A percentile compares a stretch with the other conserved stretches of the same genome.
Evolutionary conservation across 495 filamentous ascomycete genomes (phyloP).

Genomic region (Aspergillus nanangensis): DNA sequence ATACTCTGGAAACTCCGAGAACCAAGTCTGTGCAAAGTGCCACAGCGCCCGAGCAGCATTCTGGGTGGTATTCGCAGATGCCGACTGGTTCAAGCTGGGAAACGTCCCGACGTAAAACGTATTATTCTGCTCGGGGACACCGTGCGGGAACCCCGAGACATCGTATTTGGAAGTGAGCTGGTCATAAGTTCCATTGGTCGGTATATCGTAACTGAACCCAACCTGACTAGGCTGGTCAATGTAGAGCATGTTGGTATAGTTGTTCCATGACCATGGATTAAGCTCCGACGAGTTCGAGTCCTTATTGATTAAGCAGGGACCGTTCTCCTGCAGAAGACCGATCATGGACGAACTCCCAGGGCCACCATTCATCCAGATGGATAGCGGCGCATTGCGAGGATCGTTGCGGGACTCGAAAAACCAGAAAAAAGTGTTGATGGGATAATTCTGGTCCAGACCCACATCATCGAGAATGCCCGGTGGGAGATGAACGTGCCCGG

Average conservation of each 20-base stretch:
- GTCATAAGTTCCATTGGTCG: slow-evolving; percentile 32
- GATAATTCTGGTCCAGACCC: slow-evolving; percentile 49
- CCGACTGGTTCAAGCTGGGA: slow-evolving; percentile 38
- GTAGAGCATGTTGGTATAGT: slow-evolving; percentile 60
- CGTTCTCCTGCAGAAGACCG: slow-evolving; percentile 60
- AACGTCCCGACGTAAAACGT: slow-evolving; percentile 61
- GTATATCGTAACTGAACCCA: slow-evolving; percentile 55
- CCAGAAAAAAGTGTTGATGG: slow-evolving; percentile 78
- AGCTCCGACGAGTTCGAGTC: slow-evolving; percentile 45
- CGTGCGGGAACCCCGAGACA: slow-evolving; percentile 29
- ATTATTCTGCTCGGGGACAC: slow-evolving; percentile 50
- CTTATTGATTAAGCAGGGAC: slow-evolving; percentile 53
- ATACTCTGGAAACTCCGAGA: slow-evolving; percentile 51
- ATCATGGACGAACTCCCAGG: slow-evolving; percentile 58
- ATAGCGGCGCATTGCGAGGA: slow-evolving; percentile 39
- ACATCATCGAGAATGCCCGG: slow-evolving; percentile 40
- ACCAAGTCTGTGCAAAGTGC: slow-evolving; percentile 57
- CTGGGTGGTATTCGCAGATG: slow-evolving; percentile 46
- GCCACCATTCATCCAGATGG: slow-evolving; percentile 53
- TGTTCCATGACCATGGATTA: slow-evolving; percentile 60
- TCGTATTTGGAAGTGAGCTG: slow-evolving; percentile 18
- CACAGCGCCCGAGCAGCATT: slow-evolving; percentile 52
- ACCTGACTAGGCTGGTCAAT: slow-evolving; percentile 61
- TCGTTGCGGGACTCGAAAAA: slow-evolving; percentile 55
- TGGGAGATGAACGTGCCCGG: slow-evolving; percentile 43